phyloP scores from a whole-genome alignment of 345 rosid genomes.

The Excoecaria cochinchinensis region DNA sequence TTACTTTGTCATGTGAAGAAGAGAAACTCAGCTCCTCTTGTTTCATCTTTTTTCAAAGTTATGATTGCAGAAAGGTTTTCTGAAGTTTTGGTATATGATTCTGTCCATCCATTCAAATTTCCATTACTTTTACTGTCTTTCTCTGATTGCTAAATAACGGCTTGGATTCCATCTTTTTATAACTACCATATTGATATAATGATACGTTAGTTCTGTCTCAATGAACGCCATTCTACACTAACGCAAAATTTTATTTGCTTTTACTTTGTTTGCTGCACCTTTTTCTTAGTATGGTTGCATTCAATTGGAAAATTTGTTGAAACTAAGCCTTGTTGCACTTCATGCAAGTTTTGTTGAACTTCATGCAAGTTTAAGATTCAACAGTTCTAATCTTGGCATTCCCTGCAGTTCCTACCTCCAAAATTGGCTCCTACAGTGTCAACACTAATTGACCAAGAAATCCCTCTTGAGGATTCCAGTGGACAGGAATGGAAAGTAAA shows the following conservation, averaged over 20 bases:
- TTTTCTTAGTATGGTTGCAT: not conserved
- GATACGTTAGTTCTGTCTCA: not conserved
- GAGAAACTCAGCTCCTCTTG: slow-evolving; percentile 9
- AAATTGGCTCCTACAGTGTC: slow-evolving; percentile 27
- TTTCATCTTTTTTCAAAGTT: slow-evolving; percentile 42
- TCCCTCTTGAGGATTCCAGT: slow-evolving; percentile 32
- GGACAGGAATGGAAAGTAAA: slow-evolving; percentile 33
- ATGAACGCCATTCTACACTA: not conserved
- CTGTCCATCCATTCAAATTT: not conserved
- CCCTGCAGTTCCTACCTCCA: slow-evolving; percentile 46
- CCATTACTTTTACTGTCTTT: not conserved
- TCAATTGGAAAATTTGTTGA: not conserved
- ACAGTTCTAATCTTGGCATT: slow-evolving; percentile 8
- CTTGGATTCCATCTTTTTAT: not conserved
- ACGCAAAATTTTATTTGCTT: not conserved
- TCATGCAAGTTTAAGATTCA: not conserved
- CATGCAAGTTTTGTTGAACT: not conserved
- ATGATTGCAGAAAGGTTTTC: slow-evolving; percentile 31
- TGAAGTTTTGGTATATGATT: slow-evolving; percentile 32
- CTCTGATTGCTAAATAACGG: not conserved
- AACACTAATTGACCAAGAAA: slow-evolving; percentile 22
- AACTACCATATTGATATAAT: not conserved
- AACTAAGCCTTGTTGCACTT: not conserved
- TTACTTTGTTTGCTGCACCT: not conserved
- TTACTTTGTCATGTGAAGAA: slow-evolving; percentile 17